phyloP scores from a whole-genome alignment of 306 rosid genomes.

The Glycine soja region DNA sequence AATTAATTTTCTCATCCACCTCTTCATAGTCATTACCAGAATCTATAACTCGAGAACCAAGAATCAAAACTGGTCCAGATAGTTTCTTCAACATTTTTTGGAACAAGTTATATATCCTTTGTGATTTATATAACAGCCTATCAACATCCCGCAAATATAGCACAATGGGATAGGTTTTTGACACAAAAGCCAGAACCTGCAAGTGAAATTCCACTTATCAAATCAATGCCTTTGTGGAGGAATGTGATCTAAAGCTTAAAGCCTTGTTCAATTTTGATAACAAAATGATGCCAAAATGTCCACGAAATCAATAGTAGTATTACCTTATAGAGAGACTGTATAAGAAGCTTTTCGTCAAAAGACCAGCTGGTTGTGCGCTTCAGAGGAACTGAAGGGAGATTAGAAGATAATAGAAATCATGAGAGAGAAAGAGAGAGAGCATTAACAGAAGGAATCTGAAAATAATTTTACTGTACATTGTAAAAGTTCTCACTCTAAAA shows the following conservation, averaged over 20 bases:
- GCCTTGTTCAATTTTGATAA: neutral
- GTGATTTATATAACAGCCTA: conserved; percentile 68
- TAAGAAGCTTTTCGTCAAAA: conserved; percentile 86
- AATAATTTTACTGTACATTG: neutral
- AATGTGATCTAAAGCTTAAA: neutral
- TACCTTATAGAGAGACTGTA: conserved; percentile 89
- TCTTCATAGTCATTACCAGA: conserved; percentile 63
- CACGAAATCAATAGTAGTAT: conserved; percentile 1
- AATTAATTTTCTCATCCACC: conserved; percentile 68
- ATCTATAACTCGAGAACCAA: conserved; percentile 78
- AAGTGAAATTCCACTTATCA: conserved; percentile 39
- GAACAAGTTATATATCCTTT: conserved; percentile 71
- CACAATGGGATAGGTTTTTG: conserved; percentile 80
- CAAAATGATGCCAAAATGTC: neutral
- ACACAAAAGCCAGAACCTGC: conserved; percentile 78
- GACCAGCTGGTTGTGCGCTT: conserved; percentile 90
- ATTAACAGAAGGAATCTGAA: neutral
- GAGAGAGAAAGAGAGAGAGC: neutral
- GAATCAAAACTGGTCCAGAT: conserved; percentile 81
- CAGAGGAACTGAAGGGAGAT: conserved; percentile 59
- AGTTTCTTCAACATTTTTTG: conserved; percentile 84
- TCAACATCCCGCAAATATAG: conserved; percentile 86
- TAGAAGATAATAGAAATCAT: neutral
- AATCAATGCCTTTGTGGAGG: conserved; percentile 11
- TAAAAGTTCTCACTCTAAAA: conserved; percentile 5